Conservation (phyloP, 768 basidiomycete genomes). For the Boletus sp. region DNA sequence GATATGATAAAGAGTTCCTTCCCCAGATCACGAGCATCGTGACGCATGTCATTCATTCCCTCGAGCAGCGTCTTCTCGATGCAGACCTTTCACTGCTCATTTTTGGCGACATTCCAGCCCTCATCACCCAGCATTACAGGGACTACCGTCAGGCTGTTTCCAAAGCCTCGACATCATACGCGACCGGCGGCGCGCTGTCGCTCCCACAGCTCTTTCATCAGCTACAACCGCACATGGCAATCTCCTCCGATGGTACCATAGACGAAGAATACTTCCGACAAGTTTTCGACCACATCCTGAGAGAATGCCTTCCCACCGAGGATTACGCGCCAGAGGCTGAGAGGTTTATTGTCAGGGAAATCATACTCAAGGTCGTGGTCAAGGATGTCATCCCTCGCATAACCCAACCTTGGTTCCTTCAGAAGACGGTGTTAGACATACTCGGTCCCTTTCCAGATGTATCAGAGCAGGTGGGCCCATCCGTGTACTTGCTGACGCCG, state of each 20-base stretch:
- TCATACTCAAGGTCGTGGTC: constrained; percentile 75
- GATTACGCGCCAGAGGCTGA: constrained; percentile 75
- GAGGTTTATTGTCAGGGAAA: constrained; percentile 80
- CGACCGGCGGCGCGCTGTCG: constrained; percentile 59
- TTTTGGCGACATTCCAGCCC: constrained; percentile 57
- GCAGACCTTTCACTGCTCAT: constrained; percentile 62
- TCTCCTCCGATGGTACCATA: constrained; percentile 61
- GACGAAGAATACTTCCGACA: constrained; percentile 80
- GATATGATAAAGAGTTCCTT: constrained; percentile 81
- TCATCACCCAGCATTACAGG: constrained; percentile 72
- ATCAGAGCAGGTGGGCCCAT: constrained; percentile 20
- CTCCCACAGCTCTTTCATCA: constrained; percentile 73
- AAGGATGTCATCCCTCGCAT: constrained; percentile 66
- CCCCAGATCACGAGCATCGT: constrained; percentile 66
- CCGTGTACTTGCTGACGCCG: neutral
- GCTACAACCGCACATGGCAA: constrained; percentile 81
- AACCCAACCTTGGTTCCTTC: constrained; percentile 89
- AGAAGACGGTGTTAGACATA: constrained; percentile 63
- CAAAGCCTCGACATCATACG: constrained; percentile 70
- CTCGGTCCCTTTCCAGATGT: constrained; percentile 47
- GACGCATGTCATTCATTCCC: constrained; percentile 51
- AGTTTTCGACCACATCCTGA: constrained; percentile 73
- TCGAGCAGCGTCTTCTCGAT: constrained; percentile 56
- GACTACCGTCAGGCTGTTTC: constrained; percentile 72
- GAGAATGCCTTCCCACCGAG: constrained; percentile 66